Conservation (phyloP, 139 green algal species). For the Auxenochlorella pyrenoidosa region DNA sequence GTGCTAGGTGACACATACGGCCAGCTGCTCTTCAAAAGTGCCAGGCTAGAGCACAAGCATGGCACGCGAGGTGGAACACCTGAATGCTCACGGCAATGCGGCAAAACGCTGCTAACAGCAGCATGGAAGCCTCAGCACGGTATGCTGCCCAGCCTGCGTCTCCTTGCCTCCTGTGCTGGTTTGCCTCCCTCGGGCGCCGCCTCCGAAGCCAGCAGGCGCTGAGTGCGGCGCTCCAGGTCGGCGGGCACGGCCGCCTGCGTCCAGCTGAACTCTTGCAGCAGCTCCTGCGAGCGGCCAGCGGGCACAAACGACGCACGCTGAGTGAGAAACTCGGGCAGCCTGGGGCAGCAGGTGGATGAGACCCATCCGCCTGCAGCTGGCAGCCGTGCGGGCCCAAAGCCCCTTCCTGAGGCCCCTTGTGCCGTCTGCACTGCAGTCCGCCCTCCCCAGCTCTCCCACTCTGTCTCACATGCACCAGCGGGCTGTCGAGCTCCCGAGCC, state of each 20-base stretch:
- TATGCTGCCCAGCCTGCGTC: not conserved
- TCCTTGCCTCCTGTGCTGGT: not conserved
- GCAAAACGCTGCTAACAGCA: not conserved
- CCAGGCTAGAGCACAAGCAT: not conserved
- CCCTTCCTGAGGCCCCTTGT: too few relatives aligned
- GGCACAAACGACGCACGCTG: not conserved
- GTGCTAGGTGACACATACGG: too few relatives aligned
- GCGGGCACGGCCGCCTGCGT: not conserved
- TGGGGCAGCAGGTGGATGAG: too few relatives aligned
- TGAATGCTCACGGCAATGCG: not conserved
- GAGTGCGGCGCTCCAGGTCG: conserved; percentile 19
- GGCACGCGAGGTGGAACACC: not conserved
- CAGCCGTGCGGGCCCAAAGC: too few relatives aligned
- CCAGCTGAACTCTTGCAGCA: not conserved
- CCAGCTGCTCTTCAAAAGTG: too few relatives aligned
- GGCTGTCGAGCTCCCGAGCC: conserved; percentile 1
- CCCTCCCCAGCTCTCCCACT: not conserved
- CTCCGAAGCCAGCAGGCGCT: conserved; percentile 11
- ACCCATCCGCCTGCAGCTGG: too few relatives aligned
- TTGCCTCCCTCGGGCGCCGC: not conserved
- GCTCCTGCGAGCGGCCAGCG: not conserved
- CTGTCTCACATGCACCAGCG: conserved; percentile 1
- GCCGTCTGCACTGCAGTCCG: too few relatives aligned
- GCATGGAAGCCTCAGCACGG: too few relatives aligned
- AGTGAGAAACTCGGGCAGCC: too few relatives aligned